These are phyloP conservation scores for Xylariaceae sp. DNA, from an alignment of 2,329 filamentous ascomycete species.

Conservation along the genomic window DNA sequence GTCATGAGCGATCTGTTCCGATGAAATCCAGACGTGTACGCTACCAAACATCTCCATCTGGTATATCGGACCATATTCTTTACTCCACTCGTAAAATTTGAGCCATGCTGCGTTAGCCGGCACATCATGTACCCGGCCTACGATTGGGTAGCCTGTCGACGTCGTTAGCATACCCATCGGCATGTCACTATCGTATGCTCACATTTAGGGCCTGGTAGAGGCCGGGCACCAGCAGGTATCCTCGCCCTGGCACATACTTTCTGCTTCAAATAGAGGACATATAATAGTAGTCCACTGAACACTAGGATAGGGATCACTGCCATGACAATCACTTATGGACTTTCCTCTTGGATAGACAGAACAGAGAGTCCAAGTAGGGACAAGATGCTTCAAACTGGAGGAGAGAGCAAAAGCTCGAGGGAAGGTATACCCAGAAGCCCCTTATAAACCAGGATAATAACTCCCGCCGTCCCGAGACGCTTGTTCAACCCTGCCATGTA, in stretches of 20 bases:
- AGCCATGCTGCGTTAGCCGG: conserved; percentile 50
- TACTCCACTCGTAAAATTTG: conserved; percentile 56
- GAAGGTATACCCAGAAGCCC: background rate
- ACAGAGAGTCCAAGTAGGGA: background rate
- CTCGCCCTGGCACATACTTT: conserved; percentile 24
- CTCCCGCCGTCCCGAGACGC: background rate
- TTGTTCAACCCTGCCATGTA: background rate
- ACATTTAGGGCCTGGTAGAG: conserved; percentile 40
- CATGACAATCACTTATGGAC: conserved; percentile 25
- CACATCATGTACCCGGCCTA: conserved; percentile 54
- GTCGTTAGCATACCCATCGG: conserved; percentile 16
- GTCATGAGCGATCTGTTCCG: conserved; percentile 52
- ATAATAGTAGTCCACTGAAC: conserved; percentile 25
- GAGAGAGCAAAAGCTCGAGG: background rate
- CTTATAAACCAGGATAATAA: conserved; percentile 9
- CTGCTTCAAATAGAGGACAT: conserved; percentile 26
- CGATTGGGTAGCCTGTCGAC: conserved; percentile 47
- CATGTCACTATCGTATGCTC: conserved; percentile 10
- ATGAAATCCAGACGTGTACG: conserved; percentile 55
- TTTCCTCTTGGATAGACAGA: conserved; percentile 5
- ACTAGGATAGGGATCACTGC: conserved; percentile 28
- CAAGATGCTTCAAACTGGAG: conserved; percentile 4
- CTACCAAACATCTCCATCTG: conserved; percentile 53
- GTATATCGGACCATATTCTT: conserved; percentile 54
- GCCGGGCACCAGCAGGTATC: conserved; percentile 35